These are phyloP conservation scores for Mycena rosella DNA, from an alignment of 768 basidiomycete species.

Conservation along the genomic window DNA sequence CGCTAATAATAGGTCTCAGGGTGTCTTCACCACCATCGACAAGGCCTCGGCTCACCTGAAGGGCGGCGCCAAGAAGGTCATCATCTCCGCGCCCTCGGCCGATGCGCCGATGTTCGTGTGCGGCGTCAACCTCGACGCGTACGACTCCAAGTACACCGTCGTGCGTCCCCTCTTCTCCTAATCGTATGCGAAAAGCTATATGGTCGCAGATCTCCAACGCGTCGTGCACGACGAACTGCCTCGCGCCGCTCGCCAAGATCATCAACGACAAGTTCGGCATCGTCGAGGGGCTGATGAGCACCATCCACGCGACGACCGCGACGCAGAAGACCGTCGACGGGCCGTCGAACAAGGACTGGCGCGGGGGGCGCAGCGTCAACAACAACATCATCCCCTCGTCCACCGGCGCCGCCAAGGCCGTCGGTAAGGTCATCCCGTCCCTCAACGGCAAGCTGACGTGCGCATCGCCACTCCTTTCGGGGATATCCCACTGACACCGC, in stretches of 20 bases:
- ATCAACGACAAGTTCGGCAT: constrained; percentile 98
- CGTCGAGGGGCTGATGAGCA: constrained; percentile 98
- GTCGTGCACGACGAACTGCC: constrained; percentile 99
- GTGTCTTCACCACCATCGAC: constrained; percentile 97
- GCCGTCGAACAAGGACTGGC: constrained; percentile 96
- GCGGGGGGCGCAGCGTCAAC: constrained; percentile 94
- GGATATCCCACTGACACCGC: constrained; percentile 12
- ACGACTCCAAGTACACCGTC: constrained; percentile 90
- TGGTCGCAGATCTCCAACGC: constrained; percentile 89
- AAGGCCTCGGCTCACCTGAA: constrained; percentile 95
- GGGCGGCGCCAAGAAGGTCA: constrained; percentile 99
- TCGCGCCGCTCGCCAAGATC: constrained; percentile 99
- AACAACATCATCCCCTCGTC: constrained; percentile 99
- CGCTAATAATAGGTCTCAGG: constrained; percentile 55
- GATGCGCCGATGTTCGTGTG: constrained; percentile 96
- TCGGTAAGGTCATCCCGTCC: constrained; percentile 96
- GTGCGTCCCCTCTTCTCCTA: constrained; percentile 56
- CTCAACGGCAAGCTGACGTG: constrained; percentile 99
- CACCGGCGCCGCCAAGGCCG: constrained; percentile 99
- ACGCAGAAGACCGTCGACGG: constrained; percentile 97
- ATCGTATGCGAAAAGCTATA: background rate
- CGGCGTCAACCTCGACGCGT: constrained; percentile 95
- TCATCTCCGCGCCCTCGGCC: constrained; percentile 99
- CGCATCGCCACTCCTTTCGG: constrained; percentile 44
- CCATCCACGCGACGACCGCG: constrained; percentile 96